Evolutionary conservation across 164 flowering plant genomes (phyloP).

Genomic region (Magnolia kwangsiensis): DNA sequence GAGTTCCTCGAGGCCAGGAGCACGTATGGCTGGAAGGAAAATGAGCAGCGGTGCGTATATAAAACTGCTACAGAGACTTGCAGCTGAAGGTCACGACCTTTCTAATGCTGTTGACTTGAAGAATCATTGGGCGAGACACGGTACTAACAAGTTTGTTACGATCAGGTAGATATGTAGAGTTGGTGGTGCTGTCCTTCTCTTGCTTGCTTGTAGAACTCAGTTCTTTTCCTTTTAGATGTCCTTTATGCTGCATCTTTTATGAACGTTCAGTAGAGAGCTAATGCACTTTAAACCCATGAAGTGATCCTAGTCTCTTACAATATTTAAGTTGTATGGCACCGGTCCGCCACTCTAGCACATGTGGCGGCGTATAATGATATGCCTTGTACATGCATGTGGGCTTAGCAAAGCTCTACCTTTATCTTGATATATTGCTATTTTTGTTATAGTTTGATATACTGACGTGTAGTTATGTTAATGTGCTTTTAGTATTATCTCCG

Average conservation of each 20-base stretch:
- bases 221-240: conserved; percentile 2
- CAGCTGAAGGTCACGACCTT: conserved; percentile 42
- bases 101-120: conserved; percentile 48
- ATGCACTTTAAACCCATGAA: neutral
- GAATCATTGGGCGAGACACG: conserved; percentile 59
- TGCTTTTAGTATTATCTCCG: neutral
- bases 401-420: no score
- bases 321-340: neutral
- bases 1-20: conserved; percentile 49
- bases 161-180: conserved; percentile 31
- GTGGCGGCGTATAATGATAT: no score
- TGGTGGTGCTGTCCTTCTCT: neutral
- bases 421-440: neutral
- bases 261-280: conserved; percentile 4
- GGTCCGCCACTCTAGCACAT: no score
- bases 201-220: neutral
- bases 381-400: no score
- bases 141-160: conserved; percentile 55
- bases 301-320: neutral
- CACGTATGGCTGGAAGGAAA: conserved; percentile 54
- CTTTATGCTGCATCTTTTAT: neutral
- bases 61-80: conserved; percentile 43
- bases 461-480: neutral
- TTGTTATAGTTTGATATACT: neutral
- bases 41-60: conserved; percentile 58